Percentiles rank a stretch among this genome's conserved stretches.
These are phyloP conservation scores for Bidens hawaiensis DNA, from an alignment of 140 eudicot genomes.

Conservation along the genomic window DNA sequence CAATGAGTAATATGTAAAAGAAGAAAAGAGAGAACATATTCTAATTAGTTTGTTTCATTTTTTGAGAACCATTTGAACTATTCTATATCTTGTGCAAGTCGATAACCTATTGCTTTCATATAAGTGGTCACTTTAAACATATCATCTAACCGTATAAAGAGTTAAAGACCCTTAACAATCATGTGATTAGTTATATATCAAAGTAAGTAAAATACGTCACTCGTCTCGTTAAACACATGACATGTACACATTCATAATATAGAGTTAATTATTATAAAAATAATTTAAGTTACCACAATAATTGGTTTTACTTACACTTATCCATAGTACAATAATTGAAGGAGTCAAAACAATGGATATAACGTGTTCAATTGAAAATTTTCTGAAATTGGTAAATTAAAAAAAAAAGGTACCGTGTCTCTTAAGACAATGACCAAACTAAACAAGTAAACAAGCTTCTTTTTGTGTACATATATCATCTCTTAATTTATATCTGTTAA, in stretches of 20 bases:
- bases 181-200: neutral
- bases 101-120: neutral
- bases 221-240: neutral
- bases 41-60: too few relatives aligned
- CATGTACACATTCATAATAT: neutral
- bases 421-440: neutral
- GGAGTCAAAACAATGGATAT: slow-evolving; percentile 12
- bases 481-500: slow-evolving; percentile 1
- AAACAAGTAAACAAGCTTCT: slow-evolving; percentile 15
- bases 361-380: slow-evolving; percentile 10
- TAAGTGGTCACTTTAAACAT: too few relatives aligned
- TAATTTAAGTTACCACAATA: too few relatives aligned
- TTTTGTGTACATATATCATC: neutral
- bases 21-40: too few relatives aligned
- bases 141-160: too few relatives aligned
- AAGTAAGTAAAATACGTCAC: neutral
- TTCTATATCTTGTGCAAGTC: neutral
- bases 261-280: neutral
- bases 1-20: too few relatives aligned
- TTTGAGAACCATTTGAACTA: too few relatives aligned
- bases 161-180: neutral
- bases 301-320: neutral
- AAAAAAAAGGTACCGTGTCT: slow-evolving; percentile 9
- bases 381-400: slow-evolving; percentile 19
- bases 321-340: slow-evolving; percentile 16